Evolutionary conservation across 768 basidiomycete species (phyloP), one percentile per base, ranked within the genome.

Genomic region (Filobasidium wieringae): DNA sequence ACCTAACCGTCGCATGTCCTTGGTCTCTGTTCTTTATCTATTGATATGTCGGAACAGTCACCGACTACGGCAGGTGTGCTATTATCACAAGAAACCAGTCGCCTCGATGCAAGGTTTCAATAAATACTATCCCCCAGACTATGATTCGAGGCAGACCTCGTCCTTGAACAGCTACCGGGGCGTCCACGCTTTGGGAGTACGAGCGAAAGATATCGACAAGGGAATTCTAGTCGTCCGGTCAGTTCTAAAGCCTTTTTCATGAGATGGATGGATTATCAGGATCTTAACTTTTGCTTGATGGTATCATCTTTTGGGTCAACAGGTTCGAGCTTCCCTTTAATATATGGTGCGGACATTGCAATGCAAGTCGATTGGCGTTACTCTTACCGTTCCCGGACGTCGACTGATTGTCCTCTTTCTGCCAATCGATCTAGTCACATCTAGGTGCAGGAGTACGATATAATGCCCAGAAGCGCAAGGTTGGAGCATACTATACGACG

Each of bases 371-470:
- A 30, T 32, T 15, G 2, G n/a, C 17, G 4, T 15, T 29, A 8
- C 4, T 29, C 14, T 34, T 7, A 43, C 7, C 41, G 15, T 31
- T 22, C n/a, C n/a, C 37, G 26, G 8, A 7, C 9, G 17, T 37
- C 41, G 29, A 19, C 34, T 56, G 8, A 54, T 27, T 30, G 22
- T 26, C 39, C 47, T 55, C 26, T 43, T 51, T 14, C 43, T 27
- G 14, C 36, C 36, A 37, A 37, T n/a, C n/a, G 7, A 12, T 26
- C 2, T 40, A 72, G 65, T 86, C 86, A 65, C 95, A 97, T 76
- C 88, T 99, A 51, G 95, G 95, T 11, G 95, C 95, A 82, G 95
- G 95, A 24, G 95, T 99, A 1, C 87, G 95, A n/a, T 99, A 96
- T 78, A 99, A 99, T 64, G 95, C 95, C 0, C 92, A 97, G 75